These are phyloP conservation scores for Physaria fendleri DNA, from an alignment of 345 rosid genomes.

Conservation along the genomic window DNA sequence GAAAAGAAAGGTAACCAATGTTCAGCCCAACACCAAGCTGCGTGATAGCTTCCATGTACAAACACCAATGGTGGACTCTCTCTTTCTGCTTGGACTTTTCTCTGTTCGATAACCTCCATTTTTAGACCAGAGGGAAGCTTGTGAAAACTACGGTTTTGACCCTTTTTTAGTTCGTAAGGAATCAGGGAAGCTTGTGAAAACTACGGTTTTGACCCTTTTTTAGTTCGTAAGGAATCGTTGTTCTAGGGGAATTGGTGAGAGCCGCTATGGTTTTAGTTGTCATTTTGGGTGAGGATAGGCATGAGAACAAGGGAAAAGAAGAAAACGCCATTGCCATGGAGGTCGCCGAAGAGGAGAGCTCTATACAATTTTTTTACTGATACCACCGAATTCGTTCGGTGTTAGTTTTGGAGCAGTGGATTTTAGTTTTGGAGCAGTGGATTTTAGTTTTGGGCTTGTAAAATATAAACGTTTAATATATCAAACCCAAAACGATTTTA, in stretches of 20 bases:
- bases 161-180: slow-evolving; percentile 53
- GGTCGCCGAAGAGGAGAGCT: neutral
- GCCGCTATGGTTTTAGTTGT: slow-evolving; percentile 31
- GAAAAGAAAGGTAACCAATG: slow-evolving; percentile 88
- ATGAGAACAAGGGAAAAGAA: slow-evolving; percentile 15
- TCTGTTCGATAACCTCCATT: slow-evolving; percentile 77
- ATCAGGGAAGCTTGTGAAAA: slow-evolving; percentile 52
- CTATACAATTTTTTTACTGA: no score
- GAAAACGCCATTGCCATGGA: slow-evolving; percentile 37
- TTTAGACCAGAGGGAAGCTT: slow-evolving; percentile 75
- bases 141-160: slow-evolving; percentile 63
- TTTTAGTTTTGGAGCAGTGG: no score
- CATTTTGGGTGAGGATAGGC: slow-evolving; percentile 19
- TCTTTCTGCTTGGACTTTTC: slow-evolving; percentile 8
- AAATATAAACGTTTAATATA: no score
- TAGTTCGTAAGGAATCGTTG: slow-evolving; percentile 44
- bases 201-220: slow-evolving; percentile 60
- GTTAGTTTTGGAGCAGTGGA: no score
- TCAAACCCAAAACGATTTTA: no score
- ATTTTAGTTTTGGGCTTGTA: no score
- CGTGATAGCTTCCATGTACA: slow-evolving; percentile 90
- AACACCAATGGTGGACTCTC: slow-evolving; percentile 60
- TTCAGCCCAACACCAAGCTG: slow-evolving; percentile 99
- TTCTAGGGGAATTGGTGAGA: slow-evolving; percentile 23
- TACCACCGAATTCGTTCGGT: no score